Conservation (phyloP, 768 basidiomycete species). For the Macrolepiota albuminosa region DNA sequence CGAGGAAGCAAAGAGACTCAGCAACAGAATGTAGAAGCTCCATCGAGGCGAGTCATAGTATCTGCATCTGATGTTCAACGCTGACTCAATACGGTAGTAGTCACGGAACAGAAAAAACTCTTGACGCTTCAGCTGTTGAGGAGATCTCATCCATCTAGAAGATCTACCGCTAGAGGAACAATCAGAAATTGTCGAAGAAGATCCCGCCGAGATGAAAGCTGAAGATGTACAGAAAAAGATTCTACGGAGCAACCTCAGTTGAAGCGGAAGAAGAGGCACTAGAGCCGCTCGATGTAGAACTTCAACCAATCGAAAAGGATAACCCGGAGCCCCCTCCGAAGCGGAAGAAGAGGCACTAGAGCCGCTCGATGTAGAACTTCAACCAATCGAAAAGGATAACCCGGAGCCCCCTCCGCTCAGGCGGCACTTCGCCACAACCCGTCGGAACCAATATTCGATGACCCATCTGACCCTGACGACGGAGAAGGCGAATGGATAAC, state of each 20-base stretch:
- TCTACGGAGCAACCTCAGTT: conserved; percentile 13
- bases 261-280: conserved; percentile 20
- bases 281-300: conserved; percentile 44
- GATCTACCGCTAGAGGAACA: conserved; percentile 14
- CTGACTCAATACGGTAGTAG: conserved; percentile 29
- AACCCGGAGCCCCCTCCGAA: conserved; percentile 5
- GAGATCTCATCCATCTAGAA: conserved; percentile 14
- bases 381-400: conserved; percentile 25
- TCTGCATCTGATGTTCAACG: background rate
- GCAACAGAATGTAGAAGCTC: conserved; percentile 18
- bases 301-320: conserved; percentile 29
- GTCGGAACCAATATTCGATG: conserved; percentile 52
- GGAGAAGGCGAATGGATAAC: conserved; percentile 98
- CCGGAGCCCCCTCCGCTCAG: conserved; percentile 1
- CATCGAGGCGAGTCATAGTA: conserved; percentile 19
- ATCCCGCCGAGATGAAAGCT: background rate
- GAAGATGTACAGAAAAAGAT: conserved; percentile 11
- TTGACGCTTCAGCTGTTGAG: conserved; percentile 6
- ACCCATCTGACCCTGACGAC: conserved; percentile 75
- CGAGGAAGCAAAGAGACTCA: conserved; percentile 40
- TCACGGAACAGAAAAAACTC: conserved; percentile 6
- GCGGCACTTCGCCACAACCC: conserved; percentile 11
- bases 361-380: conserved; percentile 43
- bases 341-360: conserved; percentile 26
- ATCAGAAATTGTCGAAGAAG: conserved; percentile 7